A percentile compares a stretch with the other conserved stretches of the same genome.
These are phyloP conservation scores for Ascochyta clinopodiicola DNA, from an alignment of 2,329 filamentous ascomycete genomes.

Conservation along the genomic window DNA sequence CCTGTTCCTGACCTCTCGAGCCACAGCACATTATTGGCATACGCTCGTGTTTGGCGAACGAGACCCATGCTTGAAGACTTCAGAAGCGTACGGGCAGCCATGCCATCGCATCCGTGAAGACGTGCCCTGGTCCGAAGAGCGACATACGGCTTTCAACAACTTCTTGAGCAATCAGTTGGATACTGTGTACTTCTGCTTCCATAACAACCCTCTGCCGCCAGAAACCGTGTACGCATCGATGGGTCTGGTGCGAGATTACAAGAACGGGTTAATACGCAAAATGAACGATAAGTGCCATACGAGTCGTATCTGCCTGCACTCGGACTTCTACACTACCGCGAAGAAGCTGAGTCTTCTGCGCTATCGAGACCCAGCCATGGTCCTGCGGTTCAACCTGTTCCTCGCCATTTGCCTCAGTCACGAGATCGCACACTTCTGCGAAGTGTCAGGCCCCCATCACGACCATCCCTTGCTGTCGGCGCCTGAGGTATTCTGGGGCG, in stretches of 20 bases:
- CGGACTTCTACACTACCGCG: conserved; percentile 51
- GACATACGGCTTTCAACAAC: conserved; percentile 36
- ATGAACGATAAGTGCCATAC: conserved; percentile 46
- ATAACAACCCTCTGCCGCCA: conserved; percentile 44
- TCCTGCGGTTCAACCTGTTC: conserved; percentile 50
- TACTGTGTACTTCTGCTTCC: conserved; percentile 49
- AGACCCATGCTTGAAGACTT: conserved; percentile 37
- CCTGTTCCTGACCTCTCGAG: conserved; percentile 43
- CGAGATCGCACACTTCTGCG: conserved; percentile 51
- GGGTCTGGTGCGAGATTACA: conserved; percentile 48
- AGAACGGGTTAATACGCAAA: conserved; percentile 45
- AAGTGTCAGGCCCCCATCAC: conserved; percentile 47
- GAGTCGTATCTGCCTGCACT: conserved; percentile 48
- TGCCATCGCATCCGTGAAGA: conserved; percentile 46
- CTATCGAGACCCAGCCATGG: conserved; percentile 50
- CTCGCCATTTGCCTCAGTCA: conserved; percentile 48
- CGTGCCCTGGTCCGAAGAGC: conserved; percentile 43
- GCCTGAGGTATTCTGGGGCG: conserved; percentile 48
- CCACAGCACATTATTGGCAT: conserved; percentile 48
- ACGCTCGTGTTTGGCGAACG: conserved; percentile 48
- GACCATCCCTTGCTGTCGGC: conserved; percentile 44
- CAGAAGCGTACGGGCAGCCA: conserved; percentile 40
- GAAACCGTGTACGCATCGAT: conserved; percentile 48
- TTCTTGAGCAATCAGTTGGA: conserved; percentile 43
- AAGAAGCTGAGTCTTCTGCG: conserved; percentile 47